Evolutionary conservation across 106 monocot species (phyloP).

Genomic region (Allium cepa): DNA sequence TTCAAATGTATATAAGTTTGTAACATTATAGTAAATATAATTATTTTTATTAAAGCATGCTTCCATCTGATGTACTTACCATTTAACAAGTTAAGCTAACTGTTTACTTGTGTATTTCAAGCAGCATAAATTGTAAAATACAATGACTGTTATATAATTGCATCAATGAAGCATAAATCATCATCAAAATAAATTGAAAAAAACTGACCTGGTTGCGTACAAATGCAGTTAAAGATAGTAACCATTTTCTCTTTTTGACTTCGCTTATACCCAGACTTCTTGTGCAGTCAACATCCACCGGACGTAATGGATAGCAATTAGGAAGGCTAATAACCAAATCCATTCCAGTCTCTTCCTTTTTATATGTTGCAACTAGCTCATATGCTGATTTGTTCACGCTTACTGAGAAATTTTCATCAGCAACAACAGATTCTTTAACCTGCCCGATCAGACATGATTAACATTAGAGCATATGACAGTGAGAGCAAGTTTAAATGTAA

Average conservation of each 20-base stretch:
- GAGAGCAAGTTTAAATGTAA: not conserved
- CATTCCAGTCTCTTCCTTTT: slow-evolving; percentile 96
- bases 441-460: slow-evolving; percentile 9
- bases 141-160: too few species aligned
- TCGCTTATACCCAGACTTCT: slow-evolving; percentile 91
- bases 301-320: slow-evolving; percentile 73
- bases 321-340: slow-evolving; percentile 94
- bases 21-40: too few species aligned
- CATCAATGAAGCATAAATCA: too few species aligned
- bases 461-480: too few species aligned
- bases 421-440: slow-evolving; percentile 65
- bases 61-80: too few species aligned
- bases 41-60: too few species aligned
- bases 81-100: too few species aligned
- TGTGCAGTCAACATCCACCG: slow-evolving; percentile 90
- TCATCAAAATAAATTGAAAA: not conserved
- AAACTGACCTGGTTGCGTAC: slow-evolving; percentile 82
- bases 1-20: too few species aligned
- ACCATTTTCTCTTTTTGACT: slow-evolving; percentile 89
- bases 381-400: slow-evolving; percentile 68
- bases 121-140: too few species aligned
- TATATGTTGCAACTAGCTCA: slow-evolving; percentile 96
- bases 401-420: slow-evolving; percentile 90
- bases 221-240: slow-evolving; percentile 88
- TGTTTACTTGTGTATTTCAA: too few species aligned